Evolutionary conservation across 2,329 filamentous ascomycete genomes (phyloP).

Genomic region (Aspergillus sp.): DNA sequence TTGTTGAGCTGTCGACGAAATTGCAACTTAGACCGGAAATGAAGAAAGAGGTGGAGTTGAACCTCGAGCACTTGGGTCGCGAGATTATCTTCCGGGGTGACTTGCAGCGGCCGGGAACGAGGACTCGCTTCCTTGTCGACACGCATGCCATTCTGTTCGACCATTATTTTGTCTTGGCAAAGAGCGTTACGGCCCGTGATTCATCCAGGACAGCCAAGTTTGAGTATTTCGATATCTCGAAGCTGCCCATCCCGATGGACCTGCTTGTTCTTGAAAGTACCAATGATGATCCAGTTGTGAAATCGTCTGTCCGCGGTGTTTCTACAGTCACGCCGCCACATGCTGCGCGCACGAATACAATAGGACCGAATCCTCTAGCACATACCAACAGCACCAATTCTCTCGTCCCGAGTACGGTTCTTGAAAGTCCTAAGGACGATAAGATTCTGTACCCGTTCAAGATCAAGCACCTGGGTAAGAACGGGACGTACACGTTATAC

Average conservation of each 20-base stretch:
- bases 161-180: constrained; percentile 90
- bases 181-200: constrained; percentile 63
- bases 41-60: constrained; percentile 72
- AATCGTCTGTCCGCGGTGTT: constrained; percentile 66
- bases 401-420: constrained; percentile 40
- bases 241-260: constrained; percentile 94
- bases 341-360: constrained; percentile 34
- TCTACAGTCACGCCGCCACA: constrained; percentile 49
- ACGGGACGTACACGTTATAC: constrained; percentile 83
- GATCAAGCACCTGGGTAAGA: constrained; percentile 86
- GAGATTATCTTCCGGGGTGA: constrained; percentile 86
- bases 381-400: constrained; percentile 65
- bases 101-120: constrained; percentile 77
- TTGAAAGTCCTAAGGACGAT: constrained; percentile 60
- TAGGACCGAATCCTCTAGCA: constrained; percentile 32
- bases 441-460: constrained; percentile 89
- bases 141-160: constrained; percentile 92
- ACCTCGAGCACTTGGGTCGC: constrained; percentile 87
- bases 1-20: constrained; percentile 77
- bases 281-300: constrained; percentile 84
- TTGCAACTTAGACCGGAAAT: constrained; percentile 81
- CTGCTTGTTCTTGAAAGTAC: constrained; percentile 85
- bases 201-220: constrained; percentile 67
- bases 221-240: constrained; percentile 83
- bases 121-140: constrained; percentile 87